Conservation (phyloP, 805 yeast genomes). For the Metschnikowia borealis region DNA sequence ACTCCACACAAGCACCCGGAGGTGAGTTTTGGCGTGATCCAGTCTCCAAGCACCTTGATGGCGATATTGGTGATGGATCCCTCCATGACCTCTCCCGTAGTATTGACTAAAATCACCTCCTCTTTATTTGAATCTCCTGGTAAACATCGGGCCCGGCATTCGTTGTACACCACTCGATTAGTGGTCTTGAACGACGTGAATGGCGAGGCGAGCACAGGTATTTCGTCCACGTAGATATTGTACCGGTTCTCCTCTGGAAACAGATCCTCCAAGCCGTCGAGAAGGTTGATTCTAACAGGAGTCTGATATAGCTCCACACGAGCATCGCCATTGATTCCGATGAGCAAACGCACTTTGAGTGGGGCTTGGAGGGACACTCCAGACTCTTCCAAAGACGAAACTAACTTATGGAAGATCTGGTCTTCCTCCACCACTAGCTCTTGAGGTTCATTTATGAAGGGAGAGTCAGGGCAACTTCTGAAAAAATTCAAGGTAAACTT, state of each 20-base stretch:
- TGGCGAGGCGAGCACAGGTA: constrained; percentile 54
- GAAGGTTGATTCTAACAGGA: constrained; percentile 22
- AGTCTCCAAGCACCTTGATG: constrained; percentile 43
- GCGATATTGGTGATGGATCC: constrained; percentile 85
- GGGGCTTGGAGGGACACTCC: constrained; percentile 22
- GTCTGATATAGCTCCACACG: constrained; percentile 32
- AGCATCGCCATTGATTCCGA: constrained; percentile 26
- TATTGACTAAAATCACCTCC: constrained; percentile 61
- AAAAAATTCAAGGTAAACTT: constrained; percentile 53
- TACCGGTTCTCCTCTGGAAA: constrained; percentile 32
- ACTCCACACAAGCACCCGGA: constrained; percentile 87
- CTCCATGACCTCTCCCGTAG: constrained; percentile 61
- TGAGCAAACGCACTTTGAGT: constrained; percentile 32
- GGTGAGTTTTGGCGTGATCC: constrained; percentile 79
- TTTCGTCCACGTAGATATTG: constrained; percentile 59
- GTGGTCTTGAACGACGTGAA: constrained; percentile 91
- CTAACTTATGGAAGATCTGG: constrained; percentile 34
- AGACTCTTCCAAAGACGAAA: constrained; percentile 24
- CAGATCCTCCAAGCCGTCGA: constrained; percentile 24
- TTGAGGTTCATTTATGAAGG: not conserved
- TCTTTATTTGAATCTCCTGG: constrained; percentile 48
- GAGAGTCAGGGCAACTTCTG: constrained; percentile 10
- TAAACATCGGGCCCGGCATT: constrained; percentile 52
- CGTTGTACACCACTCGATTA: constrained; percentile 55
- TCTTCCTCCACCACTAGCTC: constrained; percentile 24